Evolutionary conservation across 495 filamentous ascomycete genomes (phyloP), one percentile per base, ranked within the genome.

Genomic region (Jackrogersella minutella): DNA sequence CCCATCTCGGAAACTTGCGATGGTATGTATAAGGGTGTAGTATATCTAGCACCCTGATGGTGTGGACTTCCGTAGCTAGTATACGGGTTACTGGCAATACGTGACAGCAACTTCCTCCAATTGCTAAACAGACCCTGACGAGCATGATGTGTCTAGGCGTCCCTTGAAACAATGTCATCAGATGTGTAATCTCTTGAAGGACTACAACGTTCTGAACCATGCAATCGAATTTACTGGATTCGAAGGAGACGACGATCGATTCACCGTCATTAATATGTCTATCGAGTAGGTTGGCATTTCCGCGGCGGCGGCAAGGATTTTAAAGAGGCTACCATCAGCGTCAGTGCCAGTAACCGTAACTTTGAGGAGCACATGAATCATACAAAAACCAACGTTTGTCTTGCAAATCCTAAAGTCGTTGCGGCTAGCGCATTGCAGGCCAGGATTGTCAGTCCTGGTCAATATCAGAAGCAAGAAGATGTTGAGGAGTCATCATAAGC

Each of bases 201-300:
- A 90, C 24, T 92, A 96, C 68, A 91, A 97, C 41, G 95, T 97
- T 0, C 81, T 97, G 6, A 99, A 98, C 76, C 93, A 97, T 77
- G 88, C 88, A 8, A 89, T 98, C 66, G 93, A 98, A 75, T 97
- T 97, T 71, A 87, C 86, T 5, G 94, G 93, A 0, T 86, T 89
- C 0, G 86, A 90, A 65, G 82, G 92, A 68, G 80, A 98, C 4
- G 92, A 96, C 71, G 85, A 91, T 74, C 82, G 93, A 10, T 75
- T 97, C 21, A 87, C 92, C 0, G 96, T 98, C 72, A 86, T 89
- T 40, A 98, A 97, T 77, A 97, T 98, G 95, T 91, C 93, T 0
- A 96, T 91, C 0, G 95, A 99, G 74, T 98, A 93, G 94, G 93
- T 92, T 37, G 94, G 93, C 0, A n/a, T n/a, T n/a, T n/a, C n/a